Evolutionary conservation across 164 flowering plant species (phyloP), one percentile per base, ranked within the genome.

Genomic region (Chloranthus sessilifolius): DNA sequence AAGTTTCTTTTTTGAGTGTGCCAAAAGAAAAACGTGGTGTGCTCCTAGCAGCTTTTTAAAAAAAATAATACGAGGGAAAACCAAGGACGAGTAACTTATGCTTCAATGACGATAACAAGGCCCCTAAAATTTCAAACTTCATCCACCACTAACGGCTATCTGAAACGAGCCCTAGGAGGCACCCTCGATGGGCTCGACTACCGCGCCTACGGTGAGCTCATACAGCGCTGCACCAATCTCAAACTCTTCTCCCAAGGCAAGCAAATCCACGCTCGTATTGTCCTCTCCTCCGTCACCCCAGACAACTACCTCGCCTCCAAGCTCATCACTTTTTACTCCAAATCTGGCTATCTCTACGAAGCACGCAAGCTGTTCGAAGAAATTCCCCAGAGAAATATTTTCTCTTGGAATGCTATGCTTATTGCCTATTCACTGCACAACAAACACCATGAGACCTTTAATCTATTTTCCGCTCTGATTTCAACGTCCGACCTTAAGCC

Each of bases 231-330:
- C 74, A 50, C 74, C 35, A 58, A 74, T 53, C 66, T 48, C 54
- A 65, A 50, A 26, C 77, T 82, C 50, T 25, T 65, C 48, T 68
- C 29, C 28, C 82, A 60, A 10, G 86, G 67, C 30, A 68, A 66
- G 45, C 86, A 78, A 62, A 72, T 85, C 46, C 90, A 83, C 58
- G 78, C 80, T 14, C 83, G 76, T 26, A 47, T 81, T 43, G 12
- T 81, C 47, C 68, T 71, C 29, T 62, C 29, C 29, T 63, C 76
- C 2, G 62, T 80, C 46, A 42, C 40, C 3, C 79, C 74, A n/a
- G 76, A 61, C 58, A 81, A 81, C 65, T 83, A 66, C 57, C 75
- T 86, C 28, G 88, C 74, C 14, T 78, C 95, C 14, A 83, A 76
- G 53, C 81, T 86, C 50, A 51, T 81, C 22, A 50, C 45, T 25